These are phyloP conservation scores for Lactifluus rugatus DNA, from an alignment of 768 basidiomycete genomes.

Conservation along the genomic window DNA sequence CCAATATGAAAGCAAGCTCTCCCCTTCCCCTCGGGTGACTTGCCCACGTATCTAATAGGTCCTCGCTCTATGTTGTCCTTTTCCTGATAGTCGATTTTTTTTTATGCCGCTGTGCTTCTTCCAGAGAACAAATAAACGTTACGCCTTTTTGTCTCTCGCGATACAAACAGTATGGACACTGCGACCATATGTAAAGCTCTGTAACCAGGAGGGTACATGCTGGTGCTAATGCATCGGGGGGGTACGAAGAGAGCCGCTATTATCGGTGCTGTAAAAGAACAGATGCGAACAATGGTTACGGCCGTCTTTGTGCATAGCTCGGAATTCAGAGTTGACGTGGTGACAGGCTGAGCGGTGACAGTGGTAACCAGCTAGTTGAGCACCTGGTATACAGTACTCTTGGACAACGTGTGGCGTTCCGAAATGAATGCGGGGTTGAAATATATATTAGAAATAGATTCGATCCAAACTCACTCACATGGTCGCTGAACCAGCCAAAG, in stretches of 20 bases:
- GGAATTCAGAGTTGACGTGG: neutral
- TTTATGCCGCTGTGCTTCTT: neutral
- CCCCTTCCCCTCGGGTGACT: neutral
- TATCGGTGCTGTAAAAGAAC: neutral
- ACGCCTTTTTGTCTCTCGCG: neutral
- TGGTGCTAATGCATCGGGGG: neutral
- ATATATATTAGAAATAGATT: no score
- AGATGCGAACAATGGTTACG: neutral
- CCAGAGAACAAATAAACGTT: neutral
- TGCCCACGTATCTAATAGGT: neutral
- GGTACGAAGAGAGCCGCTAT: neutral
- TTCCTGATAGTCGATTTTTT: neutral
- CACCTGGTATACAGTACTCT: no score
- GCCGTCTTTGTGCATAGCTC: neutral
- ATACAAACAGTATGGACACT: neutral
- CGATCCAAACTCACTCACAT: no score
- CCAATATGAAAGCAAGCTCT: neutral
- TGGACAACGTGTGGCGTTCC: no score
- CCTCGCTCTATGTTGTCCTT: neutral
- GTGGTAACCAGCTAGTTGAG: no score
- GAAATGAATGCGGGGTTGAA: neutral
- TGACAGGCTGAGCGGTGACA: no score
- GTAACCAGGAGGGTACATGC: neutral
- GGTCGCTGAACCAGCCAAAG: no score
- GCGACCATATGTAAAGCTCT: neutral